Evolutionary conservation across 331 rosid genomes (phyloP).

Genomic region (Cydonia oblonga): DNA sequence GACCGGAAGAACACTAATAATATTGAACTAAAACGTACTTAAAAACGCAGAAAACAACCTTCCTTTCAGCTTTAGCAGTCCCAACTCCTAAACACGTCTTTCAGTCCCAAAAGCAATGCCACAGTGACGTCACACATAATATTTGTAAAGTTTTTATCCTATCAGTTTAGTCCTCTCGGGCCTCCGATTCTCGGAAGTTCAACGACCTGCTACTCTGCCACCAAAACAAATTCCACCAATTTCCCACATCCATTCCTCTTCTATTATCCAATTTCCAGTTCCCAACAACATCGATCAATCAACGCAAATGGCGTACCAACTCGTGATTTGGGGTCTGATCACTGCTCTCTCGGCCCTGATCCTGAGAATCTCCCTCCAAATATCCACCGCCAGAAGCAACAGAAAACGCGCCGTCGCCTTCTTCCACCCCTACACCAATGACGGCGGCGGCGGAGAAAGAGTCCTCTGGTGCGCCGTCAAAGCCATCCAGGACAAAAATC

Average conservation of each 20-base stretch:
- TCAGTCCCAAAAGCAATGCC: no score
- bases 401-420: slow-evolving; percentile 57
- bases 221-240: not conserved
- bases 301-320: slow-evolving; percentile 17
- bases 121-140: no score
- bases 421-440: slow-evolving; percentile 92
- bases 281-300: not conserved
- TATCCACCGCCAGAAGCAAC: slow-evolving; percentile 29
- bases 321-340: slow-evolving; percentile 22
- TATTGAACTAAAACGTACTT: no score
- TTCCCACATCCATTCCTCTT: not conserved
- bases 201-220: not conserved
- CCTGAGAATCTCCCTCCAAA: slow-evolving; percentile 15
- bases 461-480: slow-evolving; percentile 89
- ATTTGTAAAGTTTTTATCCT: not conserved
- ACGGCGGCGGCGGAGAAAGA: slow-evolving; percentile 88
- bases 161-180: not conserved
- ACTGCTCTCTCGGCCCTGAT: slow-evolving; percentile 15
- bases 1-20: no score
- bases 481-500: slow-evolving; percentile 59
- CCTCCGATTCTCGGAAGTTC: not conserved
- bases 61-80: no score
- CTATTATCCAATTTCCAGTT: not conserved
- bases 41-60: no score
- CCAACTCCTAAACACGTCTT: no score